Evolutionary conservation across 257 asterid genomes (phyloP), one percentile per base, ranked within the genome.

Genomic region (Nicotiana otophora): DNA sequence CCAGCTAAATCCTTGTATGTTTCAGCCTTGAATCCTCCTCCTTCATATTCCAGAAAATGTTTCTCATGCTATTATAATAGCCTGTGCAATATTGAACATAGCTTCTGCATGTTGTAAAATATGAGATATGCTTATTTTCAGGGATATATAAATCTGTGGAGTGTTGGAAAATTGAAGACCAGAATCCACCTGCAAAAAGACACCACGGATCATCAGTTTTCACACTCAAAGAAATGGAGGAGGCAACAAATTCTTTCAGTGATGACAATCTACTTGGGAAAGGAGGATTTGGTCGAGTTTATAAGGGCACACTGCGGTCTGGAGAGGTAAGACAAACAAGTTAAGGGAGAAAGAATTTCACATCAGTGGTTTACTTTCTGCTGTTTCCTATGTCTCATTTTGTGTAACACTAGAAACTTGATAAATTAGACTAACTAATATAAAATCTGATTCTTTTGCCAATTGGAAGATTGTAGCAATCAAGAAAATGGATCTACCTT

Each of bases 211-310:
- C 99, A 82, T 85, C 97, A 60, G 98, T 96, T 46, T 96, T 87
- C 85, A 96, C 97, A 10, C 86, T 90, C 67, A 93, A 82, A 77
- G 97, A 94, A 87, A 94, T 94, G 99, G 97, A 91, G 88, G 98
- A 84, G 84, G 98, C 99, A 16, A 94, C 98, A 14, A 78, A 88
- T 66, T 87, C 89, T 66, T 96, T 92, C 77, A 90, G 97, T 4
- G 97, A 94, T n/a, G 94, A 84, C 2, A 93, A 94, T 83, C 88
- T 96, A 53, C 92, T 96, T 1, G 99, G 98, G n/a, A 93, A 94
- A 88, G 99, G 98, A 70, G 99, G 99, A 61, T 96, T 96, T 16
- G 99, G 99, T 42, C 87, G 94, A 74, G 99, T 94, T 28, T 96
- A 96, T 69, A 94, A 92, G 89, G 98, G 97, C 79, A 94, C 95